Conservation (phyloP, 2,329 filamentous ascomycete species). For the Trichophyton benhamiae region DNA sequence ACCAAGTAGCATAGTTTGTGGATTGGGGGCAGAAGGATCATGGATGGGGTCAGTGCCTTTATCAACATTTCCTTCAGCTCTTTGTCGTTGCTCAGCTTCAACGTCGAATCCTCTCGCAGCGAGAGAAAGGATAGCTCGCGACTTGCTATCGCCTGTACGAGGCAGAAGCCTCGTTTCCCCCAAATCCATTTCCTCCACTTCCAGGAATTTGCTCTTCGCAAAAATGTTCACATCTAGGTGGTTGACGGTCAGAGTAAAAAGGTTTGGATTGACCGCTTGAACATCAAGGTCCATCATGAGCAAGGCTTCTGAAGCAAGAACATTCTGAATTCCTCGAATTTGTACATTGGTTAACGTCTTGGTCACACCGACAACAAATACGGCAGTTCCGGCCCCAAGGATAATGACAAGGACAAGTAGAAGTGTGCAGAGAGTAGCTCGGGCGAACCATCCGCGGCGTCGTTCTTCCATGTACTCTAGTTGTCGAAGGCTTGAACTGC, state of each 20-base stretch:
- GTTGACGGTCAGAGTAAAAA: conserved; percentile 74
- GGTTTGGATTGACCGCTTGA: conserved; percentile 80
- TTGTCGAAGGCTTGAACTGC: conserved; percentile 49
- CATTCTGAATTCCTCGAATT: conserved; percentile 70
- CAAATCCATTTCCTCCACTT: conserved; percentile 38
- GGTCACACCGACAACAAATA: conserved; percentile 82
- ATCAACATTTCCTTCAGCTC: conserved; percentile 31
- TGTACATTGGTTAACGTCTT: conserved; percentile 71
- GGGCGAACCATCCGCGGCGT: conserved; percentile 52
- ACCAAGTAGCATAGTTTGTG: conserved; percentile 84
- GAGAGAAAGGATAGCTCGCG: conserved; percentile 18
- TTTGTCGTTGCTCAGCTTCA: conserved; percentile 5
- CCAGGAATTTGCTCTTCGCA: conserved; percentile 81
- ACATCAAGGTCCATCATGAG: conserved; percentile 88
- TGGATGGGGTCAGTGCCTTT: conserved; percentile 51
- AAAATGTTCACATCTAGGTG: conserved; percentile 87
- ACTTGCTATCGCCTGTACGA: conserved; percentile 21
- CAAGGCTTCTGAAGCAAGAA: conserved; percentile 86
- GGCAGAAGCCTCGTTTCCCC: conserved; percentile 13
- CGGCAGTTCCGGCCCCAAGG: conserved; percentile 71
- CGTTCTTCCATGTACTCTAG: conserved; percentile 61
- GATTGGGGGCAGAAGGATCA: conserved; percentile 40
- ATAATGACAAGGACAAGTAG: conserved; percentile 70
- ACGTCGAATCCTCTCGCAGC: conserved; percentile 15
- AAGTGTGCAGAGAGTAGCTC: conserved; percentile 76